These are phyloP conservation scores for Vitis hybrid DNA, from an alignment of 177 flowering plant species.

Conservation along the genomic window DNA sequence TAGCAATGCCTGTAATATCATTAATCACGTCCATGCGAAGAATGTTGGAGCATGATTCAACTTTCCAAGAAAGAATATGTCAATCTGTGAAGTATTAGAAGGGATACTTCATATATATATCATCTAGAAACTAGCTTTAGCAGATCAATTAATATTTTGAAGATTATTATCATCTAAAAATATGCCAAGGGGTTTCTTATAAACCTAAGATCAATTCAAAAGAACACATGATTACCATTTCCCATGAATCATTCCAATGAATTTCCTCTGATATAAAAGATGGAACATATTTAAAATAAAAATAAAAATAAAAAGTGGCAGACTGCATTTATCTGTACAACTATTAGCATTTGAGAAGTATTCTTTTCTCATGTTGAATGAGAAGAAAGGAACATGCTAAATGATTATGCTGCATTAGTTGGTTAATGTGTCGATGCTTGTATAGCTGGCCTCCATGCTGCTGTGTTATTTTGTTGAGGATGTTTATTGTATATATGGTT, in stretches of 20 bases:
- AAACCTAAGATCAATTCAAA: no score
- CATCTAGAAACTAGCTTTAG: no score
- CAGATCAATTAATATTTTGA: no score
- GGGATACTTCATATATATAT: no score
- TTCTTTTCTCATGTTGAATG: background rate
- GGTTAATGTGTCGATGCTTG: background rate
- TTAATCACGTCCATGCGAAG: no score
- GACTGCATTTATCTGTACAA: background rate
- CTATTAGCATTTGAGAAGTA: background rate
- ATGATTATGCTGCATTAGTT: background rate
- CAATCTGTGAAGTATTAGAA: no score
- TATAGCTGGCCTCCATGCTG: background rate
- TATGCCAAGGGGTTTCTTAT: no score
- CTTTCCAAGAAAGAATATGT: no score
- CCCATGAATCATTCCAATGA: background rate
- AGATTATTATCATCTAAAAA: no score
- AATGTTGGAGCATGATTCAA: no score
- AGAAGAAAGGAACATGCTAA: background rate
- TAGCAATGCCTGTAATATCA: no score
- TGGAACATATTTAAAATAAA: background rate
- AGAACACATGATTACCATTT: no score
- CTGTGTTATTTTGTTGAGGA: conserved; percentile 7
- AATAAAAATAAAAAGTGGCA: background rate
- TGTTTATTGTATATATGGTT: conserved; percentile 34
- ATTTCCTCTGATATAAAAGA: background rate